A percentile compares a stretch with the other conserved stretches of the same genome.
Conservation (phyloP, 192 early-diverging fungal genomes). For the Coemansia sp. region DNA sequence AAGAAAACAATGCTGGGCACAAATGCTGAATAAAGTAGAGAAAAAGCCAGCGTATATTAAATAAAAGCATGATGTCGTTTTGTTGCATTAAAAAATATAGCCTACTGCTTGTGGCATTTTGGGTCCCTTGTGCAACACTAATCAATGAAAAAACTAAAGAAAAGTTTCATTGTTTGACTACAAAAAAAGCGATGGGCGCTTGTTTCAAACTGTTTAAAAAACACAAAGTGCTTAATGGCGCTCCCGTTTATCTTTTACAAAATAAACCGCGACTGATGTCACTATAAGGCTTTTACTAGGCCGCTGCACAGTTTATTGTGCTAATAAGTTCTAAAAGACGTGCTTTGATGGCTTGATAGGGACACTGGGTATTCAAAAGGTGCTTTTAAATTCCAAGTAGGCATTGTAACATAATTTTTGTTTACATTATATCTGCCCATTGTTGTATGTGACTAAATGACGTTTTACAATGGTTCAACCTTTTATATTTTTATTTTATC, state of each 20-base stretch:
- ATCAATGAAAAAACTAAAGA: neutral
- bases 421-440: neutral
- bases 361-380: neutral
- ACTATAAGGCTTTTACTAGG: neutral
- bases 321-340: neutral
- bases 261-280: neutral
- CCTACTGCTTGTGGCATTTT: neutral
- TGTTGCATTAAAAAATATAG: neutral
- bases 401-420: neutral
- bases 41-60: too few species aligned
- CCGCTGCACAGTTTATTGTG: neutral
- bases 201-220: too few species aligned
- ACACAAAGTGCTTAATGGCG: neutral
- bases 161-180: neutral
- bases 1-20: too few species aligned
- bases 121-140: too few species aligned
- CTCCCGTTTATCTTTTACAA: neutral
- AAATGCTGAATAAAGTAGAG: too few species aligned
- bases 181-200: neutral
- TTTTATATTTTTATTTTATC: neutral
- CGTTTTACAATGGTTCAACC: neutral
- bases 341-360: slow-evolving; percentile 1
- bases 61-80: too few species aligned
- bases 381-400: neutral
- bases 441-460: neutral